phyloP scores from a whole-genome alignment of 768 basidiomycete species.

The Gautieria morchelliformis region DNA sequence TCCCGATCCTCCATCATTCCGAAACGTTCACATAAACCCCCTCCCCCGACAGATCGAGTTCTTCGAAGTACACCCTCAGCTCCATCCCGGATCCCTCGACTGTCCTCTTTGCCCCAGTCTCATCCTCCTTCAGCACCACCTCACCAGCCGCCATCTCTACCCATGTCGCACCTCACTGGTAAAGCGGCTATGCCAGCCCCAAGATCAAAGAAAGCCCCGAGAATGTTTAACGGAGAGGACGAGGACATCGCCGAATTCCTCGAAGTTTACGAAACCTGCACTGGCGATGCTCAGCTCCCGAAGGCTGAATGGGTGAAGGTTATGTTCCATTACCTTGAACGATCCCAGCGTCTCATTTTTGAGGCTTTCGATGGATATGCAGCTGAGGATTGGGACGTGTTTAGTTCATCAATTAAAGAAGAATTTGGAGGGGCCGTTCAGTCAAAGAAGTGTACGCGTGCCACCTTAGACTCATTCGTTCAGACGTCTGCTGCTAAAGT shows the following conservation, averaged over 20 bases:
- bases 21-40: no score
- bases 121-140: no score
- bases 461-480: neutral
- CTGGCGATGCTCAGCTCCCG: neutral
- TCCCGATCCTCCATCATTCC: no score
- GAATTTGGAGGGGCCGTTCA: neutral
- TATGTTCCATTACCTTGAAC: neutral
- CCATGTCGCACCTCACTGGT: neutral
- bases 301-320: neutral
- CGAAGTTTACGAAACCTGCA: neutral
- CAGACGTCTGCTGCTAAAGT: neutral
- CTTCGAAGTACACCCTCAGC: no score
- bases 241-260: conserved; percentile 1
- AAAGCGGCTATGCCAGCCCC: neutral
- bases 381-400: neutral
- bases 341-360: neutral
- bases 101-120: no score
- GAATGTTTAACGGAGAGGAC: neutral
- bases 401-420: neutral
- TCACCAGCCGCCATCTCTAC: no score
- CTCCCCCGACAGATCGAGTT: no score
- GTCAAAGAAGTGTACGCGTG: neutral
- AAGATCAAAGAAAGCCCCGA: neutral
- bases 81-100: no score
- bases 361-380: conserved; percentile 1